Percentiles rank a stretch among this genome's conserved stretches.
These are phyloP conservation scores for Verticillium alfalfae DNA, from an alignment of 2,329 filamentous ascomycete species.

Conservation along the genomic window DNA sequence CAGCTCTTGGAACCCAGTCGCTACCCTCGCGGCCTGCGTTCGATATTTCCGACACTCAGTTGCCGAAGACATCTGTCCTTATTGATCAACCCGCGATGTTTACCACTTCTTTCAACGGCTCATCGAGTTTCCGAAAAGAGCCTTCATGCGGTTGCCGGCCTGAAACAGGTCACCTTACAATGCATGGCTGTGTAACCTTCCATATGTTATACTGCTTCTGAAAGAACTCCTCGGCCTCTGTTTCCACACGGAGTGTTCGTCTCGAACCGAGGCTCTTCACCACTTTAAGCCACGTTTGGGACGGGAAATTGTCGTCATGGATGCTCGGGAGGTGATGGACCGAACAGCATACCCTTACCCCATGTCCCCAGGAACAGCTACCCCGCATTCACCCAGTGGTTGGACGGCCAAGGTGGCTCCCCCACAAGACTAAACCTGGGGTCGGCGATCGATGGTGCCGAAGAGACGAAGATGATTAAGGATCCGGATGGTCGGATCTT, in stretches of 20 bases:
- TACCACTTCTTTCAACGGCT: too few species aligned
- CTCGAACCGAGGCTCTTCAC: background rate
- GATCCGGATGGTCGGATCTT: background rate
- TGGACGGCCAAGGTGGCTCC: background rate
- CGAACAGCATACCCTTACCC: background rate
- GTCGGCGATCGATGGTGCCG: background rate
- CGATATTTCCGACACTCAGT: too few species aligned
- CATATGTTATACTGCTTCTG: too few species aligned
- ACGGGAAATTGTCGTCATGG: background rate
- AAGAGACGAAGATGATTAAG: background rate
- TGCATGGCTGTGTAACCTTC: too few species aligned
- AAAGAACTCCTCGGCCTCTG: background rate
- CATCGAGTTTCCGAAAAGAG: too few species aligned
- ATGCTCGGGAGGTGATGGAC: background rate
- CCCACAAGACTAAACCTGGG: background rate
- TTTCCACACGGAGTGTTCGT: background rate
- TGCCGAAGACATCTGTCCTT: too few species aligned
- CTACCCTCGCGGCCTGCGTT: too few species aligned
- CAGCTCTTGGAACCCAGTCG: too few species aligned
- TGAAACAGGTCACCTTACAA: too few species aligned
- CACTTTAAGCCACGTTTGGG: background rate
- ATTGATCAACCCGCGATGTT: too few species aligned
- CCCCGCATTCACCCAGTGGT: background rate
- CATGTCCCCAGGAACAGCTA: background rate
- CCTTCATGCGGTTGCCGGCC: too few species aligned